A percentile compares a stretch with the other conserved stretches of the same genome.
Conservation (phyloP, 139 green algal genomes). For the Chlamydomonas sp. region DNA sequence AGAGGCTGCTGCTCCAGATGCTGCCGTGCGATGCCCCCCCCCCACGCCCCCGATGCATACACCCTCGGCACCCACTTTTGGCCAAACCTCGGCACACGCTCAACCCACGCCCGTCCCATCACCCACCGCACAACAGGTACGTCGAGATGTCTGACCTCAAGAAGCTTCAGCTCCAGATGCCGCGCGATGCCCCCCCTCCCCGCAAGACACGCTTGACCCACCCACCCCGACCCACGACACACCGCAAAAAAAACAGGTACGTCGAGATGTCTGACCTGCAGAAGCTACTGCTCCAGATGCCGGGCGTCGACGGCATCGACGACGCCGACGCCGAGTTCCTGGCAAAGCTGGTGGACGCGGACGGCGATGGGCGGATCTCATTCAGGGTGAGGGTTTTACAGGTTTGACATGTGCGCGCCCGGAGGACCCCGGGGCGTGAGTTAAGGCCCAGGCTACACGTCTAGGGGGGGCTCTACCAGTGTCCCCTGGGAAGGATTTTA, state of each 20-base stretch:
- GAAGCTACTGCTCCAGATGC: constrained; percentile 14
- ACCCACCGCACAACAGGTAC: background rate
- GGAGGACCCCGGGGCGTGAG: too few species aligned
- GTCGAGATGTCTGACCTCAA: background rate
- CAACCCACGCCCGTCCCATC: background rate
- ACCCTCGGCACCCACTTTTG: too few species aligned
- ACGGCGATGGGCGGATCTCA: constrained; percentile 22
- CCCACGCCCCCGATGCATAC: too few species aligned
- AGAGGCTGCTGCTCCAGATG: constrained; percentile 15
- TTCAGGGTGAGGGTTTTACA: constrained; percentile 10
- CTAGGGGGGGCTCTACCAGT: too few species aligned
- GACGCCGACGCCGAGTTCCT: constrained; percentile 19
- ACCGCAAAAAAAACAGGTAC: background rate
- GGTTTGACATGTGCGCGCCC: too few species aligned
- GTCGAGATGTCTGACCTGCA: constrained; percentile 9
- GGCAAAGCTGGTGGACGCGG: constrained; percentile 6
- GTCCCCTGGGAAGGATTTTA: too few species aligned
- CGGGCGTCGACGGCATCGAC: constrained; percentile 15
- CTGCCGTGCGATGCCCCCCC: too few species aligned
- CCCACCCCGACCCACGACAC: background rate
- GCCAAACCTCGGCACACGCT: background rate
- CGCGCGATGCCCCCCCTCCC: background rate
- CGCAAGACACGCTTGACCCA: background rate
- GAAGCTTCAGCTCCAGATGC: background rate
- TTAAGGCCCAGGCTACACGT: too few species aligned